phyloP scores from a whole-genome alignment of 2,329 filamentous ascomycete species.

The Scortechinia acanthostroma region DNA sequence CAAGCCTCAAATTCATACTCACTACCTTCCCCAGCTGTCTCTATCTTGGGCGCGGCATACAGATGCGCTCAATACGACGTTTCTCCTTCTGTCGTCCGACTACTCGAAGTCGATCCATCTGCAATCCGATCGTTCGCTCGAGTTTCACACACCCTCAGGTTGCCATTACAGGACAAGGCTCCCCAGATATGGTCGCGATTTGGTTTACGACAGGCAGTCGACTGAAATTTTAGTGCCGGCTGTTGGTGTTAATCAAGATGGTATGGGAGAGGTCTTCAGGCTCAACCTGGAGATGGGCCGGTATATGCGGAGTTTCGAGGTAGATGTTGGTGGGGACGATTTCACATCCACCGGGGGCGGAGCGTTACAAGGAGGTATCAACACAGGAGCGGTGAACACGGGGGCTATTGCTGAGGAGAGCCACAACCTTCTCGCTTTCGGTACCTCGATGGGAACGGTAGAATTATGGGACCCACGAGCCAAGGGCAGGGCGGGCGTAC shows the following conservation, averaged over 20 bases:
- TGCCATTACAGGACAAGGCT: constrained; percentile 57
- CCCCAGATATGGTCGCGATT: constrained; percentile 58
- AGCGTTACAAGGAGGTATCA: constrained; percentile 21
- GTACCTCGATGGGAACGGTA: constrained; percentile 59
- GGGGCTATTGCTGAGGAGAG: constrained; percentile 57
- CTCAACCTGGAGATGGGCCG: constrained; percentile 60
- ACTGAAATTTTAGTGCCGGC: constrained; percentile 58
- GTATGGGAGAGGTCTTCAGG: constrained; percentile 47
- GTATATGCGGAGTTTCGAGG: constrained; percentile 62
- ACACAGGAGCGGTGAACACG: constrained; percentile 54
- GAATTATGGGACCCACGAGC: constrained; percentile 64
- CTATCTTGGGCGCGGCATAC: constrained; percentile 65
- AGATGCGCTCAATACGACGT: constrained; percentile 58
- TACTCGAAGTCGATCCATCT: constrained; percentile 64
- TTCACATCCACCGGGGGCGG: not conserved
- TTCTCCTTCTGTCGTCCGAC: constrained; percentile 56
- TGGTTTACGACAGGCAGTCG: constrained; percentile 52
- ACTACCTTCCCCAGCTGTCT: constrained; percentile 61
- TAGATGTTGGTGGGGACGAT: constrained; percentile 44
- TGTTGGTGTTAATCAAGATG: constrained; percentile 35
- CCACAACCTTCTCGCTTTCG: constrained; percentile 61
- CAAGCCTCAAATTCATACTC: constrained; percentile 64
- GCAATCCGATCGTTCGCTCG: constrained; percentile 61
- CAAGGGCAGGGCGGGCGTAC: constrained; percentile 48
- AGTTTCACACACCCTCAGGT: constrained; percentile 60